These are phyloP conservation scores for Rutidosis leptorrhynchoides DNA, from an alignment of 129 eudicot genomes.

Conservation along the genomic window DNA sequence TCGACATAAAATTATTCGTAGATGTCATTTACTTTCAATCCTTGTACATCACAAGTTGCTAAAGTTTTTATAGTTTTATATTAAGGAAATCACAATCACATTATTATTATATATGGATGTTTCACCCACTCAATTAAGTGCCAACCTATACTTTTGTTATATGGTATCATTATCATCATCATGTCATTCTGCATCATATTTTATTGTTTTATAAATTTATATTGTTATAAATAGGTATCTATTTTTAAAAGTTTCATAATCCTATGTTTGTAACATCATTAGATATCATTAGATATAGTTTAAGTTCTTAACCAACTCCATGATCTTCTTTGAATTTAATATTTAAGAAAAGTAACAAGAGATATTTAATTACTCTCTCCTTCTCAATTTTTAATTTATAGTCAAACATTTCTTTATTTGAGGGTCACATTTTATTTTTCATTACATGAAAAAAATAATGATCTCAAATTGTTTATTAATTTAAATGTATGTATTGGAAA, in stretches of 20 bases:
- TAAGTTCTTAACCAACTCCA: too few species aligned
- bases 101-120: slow-evolving; percentile 28
- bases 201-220: neutral
- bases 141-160: slow-evolving; percentile 23
- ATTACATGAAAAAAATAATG: too few species aligned
- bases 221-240: neutral
- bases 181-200: slow-evolving; percentile 2
- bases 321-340: too few species aligned
- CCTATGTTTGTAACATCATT: neutral
- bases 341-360: too few species aligned
- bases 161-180: slow-evolving; percentile 23
- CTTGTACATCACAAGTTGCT: slow-evolving; percentile 33
- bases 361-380: too few species aligned
- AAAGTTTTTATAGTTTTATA: slow-evolving; percentile 18
- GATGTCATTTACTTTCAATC: slow-evolving; percentile 29
- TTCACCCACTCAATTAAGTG: slow-evolving; percentile 37
- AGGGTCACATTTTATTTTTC: too few species aligned
- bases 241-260: neutral
- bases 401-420: too few species aligned
- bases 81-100: slow-evolving; percentile 37
- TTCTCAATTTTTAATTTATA: too few species aligned
- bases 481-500: too few species aligned
- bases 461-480: too few species aligned
- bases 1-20: slow-evolving; percentile 36
- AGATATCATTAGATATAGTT: slow-evolving; percentile 2